A percentile compares a stretch with the other conserved stretches of the same genome.
Conservation (phyloP, 2,329 filamentous ascomycete genomes). For the Neophaeococcomyces aloes region DNA sequence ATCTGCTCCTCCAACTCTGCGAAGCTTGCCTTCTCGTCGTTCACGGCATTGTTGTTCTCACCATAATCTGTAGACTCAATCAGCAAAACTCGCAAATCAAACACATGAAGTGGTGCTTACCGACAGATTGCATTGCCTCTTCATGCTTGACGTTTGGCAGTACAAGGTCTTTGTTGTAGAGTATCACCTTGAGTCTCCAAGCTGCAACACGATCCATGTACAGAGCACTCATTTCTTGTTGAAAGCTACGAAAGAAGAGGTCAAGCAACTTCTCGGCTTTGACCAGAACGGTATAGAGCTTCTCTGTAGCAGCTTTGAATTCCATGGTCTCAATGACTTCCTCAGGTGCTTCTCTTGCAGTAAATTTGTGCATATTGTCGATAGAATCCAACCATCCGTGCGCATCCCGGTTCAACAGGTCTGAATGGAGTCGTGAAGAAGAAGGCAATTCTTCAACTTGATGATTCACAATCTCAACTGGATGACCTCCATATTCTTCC, state of each 20-base stretch:
- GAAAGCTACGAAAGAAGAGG: slow-evolving; percentile 11
- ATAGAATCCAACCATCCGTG: too few species aligned
- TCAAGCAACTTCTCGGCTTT: slow-evolving; percentile 19
- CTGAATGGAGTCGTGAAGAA: too few species aligned
- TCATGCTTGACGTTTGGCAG: neutral
- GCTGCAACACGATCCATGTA: neutral
- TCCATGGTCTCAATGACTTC: neutral
- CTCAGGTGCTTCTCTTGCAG: too few species aligned
- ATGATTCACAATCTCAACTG: too few species aligned
- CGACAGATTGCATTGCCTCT: neutral
- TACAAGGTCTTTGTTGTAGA: slow-evolving; percentile 1
- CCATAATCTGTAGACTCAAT: neutral
- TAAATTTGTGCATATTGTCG: too few species aligned
- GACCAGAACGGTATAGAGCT: slow-evolving; percentile 12
- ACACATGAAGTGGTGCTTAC: neutral
- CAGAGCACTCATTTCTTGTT: slow-evolving; percentile 6
- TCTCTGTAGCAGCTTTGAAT: slow-evolving; percentile 13
- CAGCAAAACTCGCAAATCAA: too few species aligned
- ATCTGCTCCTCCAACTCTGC: neutral
- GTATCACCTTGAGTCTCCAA: slow-evolving; percentile 13
- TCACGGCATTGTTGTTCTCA: neutral
- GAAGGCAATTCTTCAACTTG: too few species aligned
- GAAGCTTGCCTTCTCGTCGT: neutral
- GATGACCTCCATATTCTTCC: too few species aligned
- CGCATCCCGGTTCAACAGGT: too few species aligned